Conservation (phyloP, 2,329 filamentous ascomycete species). For the Penicillium thymicola region DNA sequence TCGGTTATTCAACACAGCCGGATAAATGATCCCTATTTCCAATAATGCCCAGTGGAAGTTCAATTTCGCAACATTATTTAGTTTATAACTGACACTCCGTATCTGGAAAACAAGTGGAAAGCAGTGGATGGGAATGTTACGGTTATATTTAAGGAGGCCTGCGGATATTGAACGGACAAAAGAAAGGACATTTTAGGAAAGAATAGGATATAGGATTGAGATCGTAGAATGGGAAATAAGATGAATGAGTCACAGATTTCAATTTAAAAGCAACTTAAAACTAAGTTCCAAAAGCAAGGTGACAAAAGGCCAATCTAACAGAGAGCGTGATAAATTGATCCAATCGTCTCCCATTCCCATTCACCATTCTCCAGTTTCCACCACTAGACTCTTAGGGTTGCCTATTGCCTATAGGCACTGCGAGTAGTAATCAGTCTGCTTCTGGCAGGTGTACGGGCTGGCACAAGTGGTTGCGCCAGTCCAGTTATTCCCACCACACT, state of each 20-base stretch:
- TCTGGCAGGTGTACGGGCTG: slow-evolving; percentile 34
- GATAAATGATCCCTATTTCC: not conserved
- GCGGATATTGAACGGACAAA: too few relatives aligned
- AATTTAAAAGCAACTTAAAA: not conserved
- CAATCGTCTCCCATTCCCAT: not conserved
- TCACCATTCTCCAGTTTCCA: not conserved
- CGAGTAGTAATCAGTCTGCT: slow-evolving; percentile 36
- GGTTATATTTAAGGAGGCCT: not conserved
- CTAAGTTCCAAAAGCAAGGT: not conserved
- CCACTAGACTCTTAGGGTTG: too few relatives aligned
- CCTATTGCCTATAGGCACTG: slow-evolving; percentile 33
- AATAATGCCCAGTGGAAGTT: too few relatives aligned
- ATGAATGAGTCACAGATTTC: not conserved
- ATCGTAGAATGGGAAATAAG: not conserved
- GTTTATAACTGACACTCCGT: not conserved
- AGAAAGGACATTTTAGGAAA: not conserved
- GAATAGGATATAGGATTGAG: not conserved
- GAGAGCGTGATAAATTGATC: not conserved
- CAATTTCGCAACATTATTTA: not conserved
- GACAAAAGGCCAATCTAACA: not conserved
- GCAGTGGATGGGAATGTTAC: not conserved
- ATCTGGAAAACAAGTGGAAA: not conserved
- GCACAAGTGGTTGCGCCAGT: slow-evolving; percentile 34
- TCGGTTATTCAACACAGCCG: not conserved
- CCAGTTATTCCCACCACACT: slow-evolving; percentile 37